A percentile compares a stretch with the other conserved stretches of the same genome.
Conservation (phyloP, 2,329 filamentous ascomycete species). For the Knufia petricola region DNA sequence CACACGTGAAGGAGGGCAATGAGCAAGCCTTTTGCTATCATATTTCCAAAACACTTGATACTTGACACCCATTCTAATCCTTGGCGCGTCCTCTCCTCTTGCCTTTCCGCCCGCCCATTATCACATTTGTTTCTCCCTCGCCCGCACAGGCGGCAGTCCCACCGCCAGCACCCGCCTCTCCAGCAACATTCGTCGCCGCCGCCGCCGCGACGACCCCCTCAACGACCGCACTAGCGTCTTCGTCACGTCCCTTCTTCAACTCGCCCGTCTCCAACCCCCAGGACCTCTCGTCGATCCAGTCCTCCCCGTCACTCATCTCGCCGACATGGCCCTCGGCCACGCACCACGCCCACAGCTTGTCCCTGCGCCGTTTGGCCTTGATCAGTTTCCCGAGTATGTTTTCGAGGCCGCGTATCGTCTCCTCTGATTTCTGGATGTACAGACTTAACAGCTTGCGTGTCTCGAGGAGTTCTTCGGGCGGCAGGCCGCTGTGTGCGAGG, state of each 20-base stretch:
- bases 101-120: conserved; percentile 3
- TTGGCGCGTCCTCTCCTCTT: conserved; percentile 7
- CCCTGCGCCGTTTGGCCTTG: conserved; percentile 50
- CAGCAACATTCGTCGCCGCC: background rate
- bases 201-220: conserved; percentile 28
- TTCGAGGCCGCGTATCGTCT: conserved; percentile 49
- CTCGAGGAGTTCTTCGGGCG: conserved; percentile 51
- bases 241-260: conserved; percentile 51
- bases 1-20: no score
- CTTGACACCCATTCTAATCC: no score
- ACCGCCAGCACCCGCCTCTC: background rate
- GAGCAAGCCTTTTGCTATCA: no score
- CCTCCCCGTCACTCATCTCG: conserved; percentile 59
- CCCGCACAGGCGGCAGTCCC: background rate
- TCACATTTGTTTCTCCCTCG: background rate
- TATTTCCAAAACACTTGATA: no score
- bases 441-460: conserved; percentile 51
- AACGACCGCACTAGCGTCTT: conserved; percentile 47
- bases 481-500: conserved; percentile 47
- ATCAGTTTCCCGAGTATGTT: conserved; percentile 48
- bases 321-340: conserved; percentile 55
- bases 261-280: conserved; percentile 48
- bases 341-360: conserved; percentile 50
- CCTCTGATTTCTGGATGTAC: conserved; percentile 58
- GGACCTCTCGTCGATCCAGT: conserved; percentile 56